These are phyloP conservation scores for Cercospora sesami DNA, from an alignment of 2,329 filamentous ascomycete genomes.

Conservation along the genomic window DNA sequence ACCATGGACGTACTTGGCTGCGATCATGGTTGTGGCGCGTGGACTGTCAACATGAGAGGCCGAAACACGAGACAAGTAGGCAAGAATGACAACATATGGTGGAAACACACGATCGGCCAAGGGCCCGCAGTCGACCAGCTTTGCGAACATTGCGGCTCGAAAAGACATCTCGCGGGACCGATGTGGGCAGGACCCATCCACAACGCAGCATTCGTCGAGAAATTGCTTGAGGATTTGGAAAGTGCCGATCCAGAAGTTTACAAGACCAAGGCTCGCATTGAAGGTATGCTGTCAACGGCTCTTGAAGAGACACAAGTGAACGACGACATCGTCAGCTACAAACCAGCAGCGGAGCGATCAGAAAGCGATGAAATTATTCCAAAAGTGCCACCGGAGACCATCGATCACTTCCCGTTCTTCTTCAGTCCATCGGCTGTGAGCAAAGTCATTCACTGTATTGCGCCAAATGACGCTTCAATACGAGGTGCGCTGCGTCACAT, in stretches of 20 bases:
- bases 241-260: slow-evolving; percentile 68
- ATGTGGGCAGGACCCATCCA: slow-evolving; percentile 95
- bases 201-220: slow-evolving; percentile 76
- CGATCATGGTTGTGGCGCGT: slow-evolving; percentile 86
- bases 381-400: slow-evolving; percentile 58
- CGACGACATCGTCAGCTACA: slow-evolving; percentile 18
- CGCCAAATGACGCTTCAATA: slow-evolving; percentile 75
- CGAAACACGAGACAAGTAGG: slow-evolving; percentile 65
- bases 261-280: slow-evolving; percentile 74
- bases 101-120: slow-evolving; percentile 74
- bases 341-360: slow-evolving; percentile 3
- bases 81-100: slow-evolving; percentile 68
- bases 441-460: slow-evolving; percentile 74
- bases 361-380: slow-evolving; percentile 38
- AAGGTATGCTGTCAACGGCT: slow-evolving; percentile 88
- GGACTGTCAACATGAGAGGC: slow-evolving; percentile 77
- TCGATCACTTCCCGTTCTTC: slow-evolving; percentile 82
- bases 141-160: slow-evolving; percentile 82
- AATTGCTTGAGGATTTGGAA: slow-evolving; percentile 72
- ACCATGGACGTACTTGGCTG: slow-evolving; percentile 93
- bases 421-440: slow-evolving; percentile 74
- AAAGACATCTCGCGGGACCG: slow-evolving; percentile 84
- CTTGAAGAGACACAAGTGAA: slow-evolving; percentile 65
- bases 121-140: slow-evolving; percentile 65
- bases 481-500: slow-evolving; percentile 77